Conservation (phyloP, 768 basidiomycete genomes). For the Trametes sanguinea region DNA sequence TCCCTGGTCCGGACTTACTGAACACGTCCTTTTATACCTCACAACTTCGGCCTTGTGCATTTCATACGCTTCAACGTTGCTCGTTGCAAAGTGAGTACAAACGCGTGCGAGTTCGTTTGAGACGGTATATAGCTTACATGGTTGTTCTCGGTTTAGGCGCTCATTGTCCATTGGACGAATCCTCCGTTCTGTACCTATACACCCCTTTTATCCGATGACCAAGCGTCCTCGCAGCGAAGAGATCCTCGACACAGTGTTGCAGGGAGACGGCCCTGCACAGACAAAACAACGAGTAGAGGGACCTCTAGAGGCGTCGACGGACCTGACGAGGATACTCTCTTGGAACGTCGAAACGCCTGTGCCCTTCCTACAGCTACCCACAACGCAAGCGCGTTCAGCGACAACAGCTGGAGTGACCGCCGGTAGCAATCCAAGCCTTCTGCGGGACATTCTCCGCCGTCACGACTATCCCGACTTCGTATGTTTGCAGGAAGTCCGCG, state of each 20-base stretch:
- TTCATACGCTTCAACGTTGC: no score
- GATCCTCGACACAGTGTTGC: background rate
- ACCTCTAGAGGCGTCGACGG: background rate
- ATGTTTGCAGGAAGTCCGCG: conserved; percentile 30
- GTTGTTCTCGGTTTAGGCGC: no score
- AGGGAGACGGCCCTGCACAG: background rate
- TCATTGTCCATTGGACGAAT: background rate
- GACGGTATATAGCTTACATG: no score
- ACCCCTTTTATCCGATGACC: background rate
- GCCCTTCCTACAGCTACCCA: conserved; percentile 26
- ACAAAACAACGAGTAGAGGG: background rate
- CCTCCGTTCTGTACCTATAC: background rate
- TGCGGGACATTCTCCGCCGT: conserved; percentile 24
- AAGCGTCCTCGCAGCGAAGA: conserved; percentile 17
- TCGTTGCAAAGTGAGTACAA: no score
- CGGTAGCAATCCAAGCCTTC: conserved; percentile 20
- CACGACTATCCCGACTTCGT: conserved; percentile 29
- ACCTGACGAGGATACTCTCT: conserved; percentile 21
- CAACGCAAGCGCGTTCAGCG: conserved; percentile 21
- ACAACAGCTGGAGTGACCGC: background rate
- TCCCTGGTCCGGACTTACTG: no score
- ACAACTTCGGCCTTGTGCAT: no score
- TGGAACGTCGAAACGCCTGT: conserved; percentile 32
- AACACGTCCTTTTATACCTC: no score
- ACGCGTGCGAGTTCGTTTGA: no score